Evolutionary conservation across 108 stramenopile species (phyloP), one percentile per base, ranked within the genome.

Genomic region (Craspedostauros australis): DNA sequence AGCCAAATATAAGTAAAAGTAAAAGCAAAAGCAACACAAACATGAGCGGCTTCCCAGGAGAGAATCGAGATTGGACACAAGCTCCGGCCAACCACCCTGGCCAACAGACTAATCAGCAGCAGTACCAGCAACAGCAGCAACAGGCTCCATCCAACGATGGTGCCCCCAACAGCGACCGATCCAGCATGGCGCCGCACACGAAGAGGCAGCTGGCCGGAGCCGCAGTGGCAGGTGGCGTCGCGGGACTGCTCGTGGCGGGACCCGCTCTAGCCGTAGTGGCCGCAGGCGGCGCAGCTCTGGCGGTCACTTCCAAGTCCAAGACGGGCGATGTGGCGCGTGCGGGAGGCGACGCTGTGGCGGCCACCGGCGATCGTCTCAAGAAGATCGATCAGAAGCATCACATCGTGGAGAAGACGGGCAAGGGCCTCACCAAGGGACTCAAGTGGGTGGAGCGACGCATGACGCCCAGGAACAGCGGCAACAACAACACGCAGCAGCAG

Each of bases 321-420:
- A 68, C 48, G 1, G 86, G 86, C 0, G 42, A 65, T 16, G 75
- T 66, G 19, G 76, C 79, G 7, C 64, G 86, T 25, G 52, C 64
- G 15, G 51, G 72, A 0, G 84, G 84, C 8, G 84, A 86, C 45
- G 60, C 68, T 1, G 66, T 82, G 23, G 72, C 75, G 1, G 43
- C 48, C 2, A 64, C 60, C 7, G 81, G 76, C 0, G 73, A 74
- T 32, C 60, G 69, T 26, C 23, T 62, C n/a, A 77, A 75, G 51
- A 60, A 71, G 50, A 38, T 82, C 1, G 75, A 91, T 39, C 46
- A 86, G 38, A 84, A 81, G 45, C 84, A 91, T 68, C 75, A 68
- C 39, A 51, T 86, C 30, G 61, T 64, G 7, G 82, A 90, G 15
- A 86, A 70, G 48, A 76, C 85, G n/a, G 62, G 71, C 22, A 65